These are phyloP conservation scores for Arachis stenosperma DNA, from an alignment of 306 rosid species.

Conservation along the genomic window DNA sequence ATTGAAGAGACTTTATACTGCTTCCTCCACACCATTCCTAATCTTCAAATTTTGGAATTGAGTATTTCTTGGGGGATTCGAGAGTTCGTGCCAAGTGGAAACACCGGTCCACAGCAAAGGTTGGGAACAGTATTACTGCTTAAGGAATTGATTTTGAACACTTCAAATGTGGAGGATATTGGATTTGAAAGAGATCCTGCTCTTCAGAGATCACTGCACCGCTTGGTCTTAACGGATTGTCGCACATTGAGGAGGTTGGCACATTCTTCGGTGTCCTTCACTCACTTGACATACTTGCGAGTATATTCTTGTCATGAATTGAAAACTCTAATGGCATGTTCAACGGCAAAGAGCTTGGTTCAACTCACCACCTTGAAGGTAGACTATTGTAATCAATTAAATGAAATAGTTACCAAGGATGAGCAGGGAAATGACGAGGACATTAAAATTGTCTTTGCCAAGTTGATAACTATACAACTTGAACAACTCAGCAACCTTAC, in stretches of 20 bases:
- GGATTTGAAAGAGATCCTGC: slow-evolving; percentile 10
- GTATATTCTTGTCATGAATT: accelerated
- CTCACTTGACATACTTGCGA: slow-evolving; percentile 15
- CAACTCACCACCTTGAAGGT: slow-evolving; percentile 26
- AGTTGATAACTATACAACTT: slow-evolving; percentile 28
- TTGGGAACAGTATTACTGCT: slow-evolving; percentile 23
- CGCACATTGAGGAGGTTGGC: not conserved
- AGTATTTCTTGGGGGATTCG: accelerated
- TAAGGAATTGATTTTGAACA: not conserved
- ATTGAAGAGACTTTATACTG: not conserved
- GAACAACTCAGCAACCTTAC: not conserved
- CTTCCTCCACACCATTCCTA: slow-evolving; percentile 35
- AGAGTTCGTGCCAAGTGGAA: not conserved
- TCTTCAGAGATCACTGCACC: slow-evolving; percentile 1
- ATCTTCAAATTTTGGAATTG: not conserved
- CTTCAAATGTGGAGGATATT: not conserved
- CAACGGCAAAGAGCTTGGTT: slow-evolving; percentile 27
- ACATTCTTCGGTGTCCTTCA: not conserved
- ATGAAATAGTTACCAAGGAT: slow-evolving; percentile 8
- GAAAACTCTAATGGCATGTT: not conserved
- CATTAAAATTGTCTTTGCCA: slow-evolving; percentile 5
- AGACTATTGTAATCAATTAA: accelerated
- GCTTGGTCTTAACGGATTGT: accelerated
- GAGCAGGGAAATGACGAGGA: not conserved
- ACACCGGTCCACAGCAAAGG: not conserved